phyloP scores from a whole-genome alignment of 2,329 filamentous ascomycete genomes.

The Parafenestella ontariensis region DNA sequence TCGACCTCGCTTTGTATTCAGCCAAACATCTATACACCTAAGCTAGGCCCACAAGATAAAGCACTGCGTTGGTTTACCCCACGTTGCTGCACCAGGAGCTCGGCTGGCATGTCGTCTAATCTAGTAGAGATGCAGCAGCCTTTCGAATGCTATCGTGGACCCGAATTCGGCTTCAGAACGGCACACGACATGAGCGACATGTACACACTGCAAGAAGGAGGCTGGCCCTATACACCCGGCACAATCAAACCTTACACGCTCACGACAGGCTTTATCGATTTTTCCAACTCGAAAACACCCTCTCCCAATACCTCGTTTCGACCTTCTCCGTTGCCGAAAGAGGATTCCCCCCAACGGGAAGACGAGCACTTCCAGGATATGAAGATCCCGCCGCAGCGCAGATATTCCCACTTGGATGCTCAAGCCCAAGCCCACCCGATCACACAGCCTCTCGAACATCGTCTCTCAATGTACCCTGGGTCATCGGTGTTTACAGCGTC shows the following conservation, averaged over 20 bases:
- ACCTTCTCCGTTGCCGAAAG: too few relatives aligned
- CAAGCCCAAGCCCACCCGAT: neutral
- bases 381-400: neutral
- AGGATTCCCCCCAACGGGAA: too few relatives aligned
- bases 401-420: neutral
- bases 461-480: neutral
- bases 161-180: neutral
- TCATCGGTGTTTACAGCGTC: constrained; percentile 10
- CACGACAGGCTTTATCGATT: neutral
- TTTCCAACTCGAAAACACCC: too few relatives aligned
- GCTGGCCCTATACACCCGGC: neutral
- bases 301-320: too few relatives aligned
- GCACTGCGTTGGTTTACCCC: neutral
- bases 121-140: constrained; percentile 7
- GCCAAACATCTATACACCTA: neutral
- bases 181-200: neutral
- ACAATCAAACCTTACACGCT: neutral
- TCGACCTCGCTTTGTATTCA: neutral
- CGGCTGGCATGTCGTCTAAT: constrained; percentile 3
- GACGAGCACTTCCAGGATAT: too few relatives aligned
- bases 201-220: neutral
- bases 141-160: neutral
- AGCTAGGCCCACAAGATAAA: neutral
- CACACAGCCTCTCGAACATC: neutral
- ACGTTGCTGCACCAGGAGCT: neutral